Percentiles rank a stretch among this genome's conserved stretches.
These are phyloP conservation scores for Vararia minispora DNA, from an alignment of 768 basidiomycete genomes.

Conservation along the genomic window DNA sequence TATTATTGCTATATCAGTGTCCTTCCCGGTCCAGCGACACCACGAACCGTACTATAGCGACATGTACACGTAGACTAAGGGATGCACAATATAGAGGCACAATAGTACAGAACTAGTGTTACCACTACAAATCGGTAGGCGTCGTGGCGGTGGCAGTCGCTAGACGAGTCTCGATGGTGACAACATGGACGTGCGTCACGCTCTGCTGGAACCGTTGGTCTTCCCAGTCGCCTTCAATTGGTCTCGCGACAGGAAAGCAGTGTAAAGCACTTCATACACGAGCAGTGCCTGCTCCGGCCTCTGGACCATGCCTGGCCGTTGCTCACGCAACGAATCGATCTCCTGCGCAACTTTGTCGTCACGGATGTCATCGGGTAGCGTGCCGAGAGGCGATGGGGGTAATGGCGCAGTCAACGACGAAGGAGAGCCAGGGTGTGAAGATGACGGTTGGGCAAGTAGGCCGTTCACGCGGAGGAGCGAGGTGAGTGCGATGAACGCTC, in stretches of 20 bases:
- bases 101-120: too few relatives aligned
- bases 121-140: too few relatives aligned
- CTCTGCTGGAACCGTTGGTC: too few relatives aligned
- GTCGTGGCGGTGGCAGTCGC: too few relatives aligned
- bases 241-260: constrained; percentile 3
- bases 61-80: too few relatives aligned
- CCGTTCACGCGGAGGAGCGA: constrained; percentile 61
- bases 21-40: too few relatives aligned
- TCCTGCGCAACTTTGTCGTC: constrained; percentile 59
- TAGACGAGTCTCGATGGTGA: too few relatives aligned
- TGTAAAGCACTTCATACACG: constrained; percentile 48
- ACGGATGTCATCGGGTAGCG: constrained; percentile 33
- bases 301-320: constrained; percentile 77
- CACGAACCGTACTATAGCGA: too few relatives aligned
- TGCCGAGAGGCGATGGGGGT: constrained; percentile 45
- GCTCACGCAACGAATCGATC: constrained; percentile 70
- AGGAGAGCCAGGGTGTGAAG: constrained; percentile 16
- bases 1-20: too few relatives aligned
- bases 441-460: constrained; percentile 27
- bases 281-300: constrained; percentile 50
- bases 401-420: constrained; percentile 22
- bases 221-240: not conserved
- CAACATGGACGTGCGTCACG: too few relatives aligned
- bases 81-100: too few relatives aligned
- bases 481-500: constrained; percentile 71